A percentile compares a stretch with the other conserved stretches of the same genome.
Evolutionary conservation across 2,329 filamentous ascomycete genomes (phyloP).

Genomic region (Dryadomyces quercivorus): DNA sequence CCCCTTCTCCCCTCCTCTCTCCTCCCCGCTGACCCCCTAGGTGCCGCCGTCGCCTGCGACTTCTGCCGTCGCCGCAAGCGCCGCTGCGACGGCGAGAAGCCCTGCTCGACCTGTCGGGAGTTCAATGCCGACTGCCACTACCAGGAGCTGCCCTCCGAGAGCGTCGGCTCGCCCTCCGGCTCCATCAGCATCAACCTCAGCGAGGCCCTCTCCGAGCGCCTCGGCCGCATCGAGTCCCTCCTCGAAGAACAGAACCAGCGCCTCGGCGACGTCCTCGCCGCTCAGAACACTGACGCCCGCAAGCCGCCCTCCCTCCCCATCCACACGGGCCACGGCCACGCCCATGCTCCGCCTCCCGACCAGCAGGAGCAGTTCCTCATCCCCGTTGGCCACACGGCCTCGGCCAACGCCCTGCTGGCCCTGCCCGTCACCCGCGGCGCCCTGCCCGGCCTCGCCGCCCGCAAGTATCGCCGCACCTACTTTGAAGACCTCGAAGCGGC

Average conservation of each 20-base stretch:
- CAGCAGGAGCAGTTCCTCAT: constrained; percentile 24
- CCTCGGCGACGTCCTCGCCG: constrained; percentile 9
- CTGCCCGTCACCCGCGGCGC: constrained; percentile 19
- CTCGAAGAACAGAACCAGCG: constrained; percentile 15
- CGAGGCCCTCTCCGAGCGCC: constrained; percentile 22
- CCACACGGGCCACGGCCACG: neutral
- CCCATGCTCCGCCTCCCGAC: constrained; percentile 3
- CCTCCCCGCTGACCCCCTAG: constrained; percentile 11
- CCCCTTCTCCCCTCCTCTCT: no score
- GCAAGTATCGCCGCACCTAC: constrained; percentile 18
- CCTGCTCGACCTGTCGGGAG: constrained; percentile 25
- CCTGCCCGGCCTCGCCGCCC: neutral
- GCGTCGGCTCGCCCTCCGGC: constrained; percentile 2
- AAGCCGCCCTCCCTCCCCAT: no score
- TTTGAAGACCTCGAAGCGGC: constrained; percentile 23
- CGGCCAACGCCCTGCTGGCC: constrained; percentile 21
- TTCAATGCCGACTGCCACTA: constrained; percentile 26
- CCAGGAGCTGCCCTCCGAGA: constrained; percentile 22
- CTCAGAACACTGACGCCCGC: neutral
- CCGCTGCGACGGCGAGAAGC: constrained; percentile 24
- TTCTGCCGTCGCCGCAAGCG: constrained; percentile 27
- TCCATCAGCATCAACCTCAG: constrained; percentile 6
- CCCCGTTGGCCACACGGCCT: constrained; percentile 21
- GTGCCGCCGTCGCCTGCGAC: constrained; percentile 27
- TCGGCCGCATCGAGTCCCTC: constrained; percentile 24